phyloP scores from a whole-genome alignment of 148 eudicot species.

The Camellia lanceoleosa region DNA sequence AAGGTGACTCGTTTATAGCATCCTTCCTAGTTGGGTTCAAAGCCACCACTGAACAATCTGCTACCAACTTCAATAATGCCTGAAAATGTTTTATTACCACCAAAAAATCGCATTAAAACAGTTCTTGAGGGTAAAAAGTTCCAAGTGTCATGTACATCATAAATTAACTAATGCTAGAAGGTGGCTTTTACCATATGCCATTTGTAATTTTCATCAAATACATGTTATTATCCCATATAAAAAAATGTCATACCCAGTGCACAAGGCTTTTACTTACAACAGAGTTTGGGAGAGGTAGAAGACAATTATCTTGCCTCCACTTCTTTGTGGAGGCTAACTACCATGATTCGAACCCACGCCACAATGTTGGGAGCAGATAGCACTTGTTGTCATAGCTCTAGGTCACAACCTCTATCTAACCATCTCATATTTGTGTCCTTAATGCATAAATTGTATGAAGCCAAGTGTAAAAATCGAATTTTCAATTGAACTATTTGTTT shows the following conservation, averaged over 20 bases:
- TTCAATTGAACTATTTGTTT: not conserved
- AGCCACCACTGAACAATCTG: constrained; percentile 69
- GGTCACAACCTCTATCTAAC: too few species aligned
- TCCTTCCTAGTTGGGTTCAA: constrained; percentile 76
- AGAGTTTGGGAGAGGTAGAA: too few species aligned
- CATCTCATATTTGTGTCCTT: too few species aligned
- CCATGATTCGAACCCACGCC: too few species aligned
- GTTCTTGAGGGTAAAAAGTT: not conserved
- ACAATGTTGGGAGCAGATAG: too few species aligned
- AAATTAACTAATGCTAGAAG: not conserved
- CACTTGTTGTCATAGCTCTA: too few species aligned
- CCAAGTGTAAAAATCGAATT: too few species aligned
- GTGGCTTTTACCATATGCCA: not conserved
- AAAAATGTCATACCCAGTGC: too few species aligned
- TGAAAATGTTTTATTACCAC: constrained; percentile 26
- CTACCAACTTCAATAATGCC: constrained; percentile 83
- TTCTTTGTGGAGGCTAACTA: too few species aligned
- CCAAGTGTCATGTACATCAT: not conserved
- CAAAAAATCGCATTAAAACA: not conserved
- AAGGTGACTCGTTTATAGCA: constrained; percentile 77
- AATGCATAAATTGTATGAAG: too few species aligned
- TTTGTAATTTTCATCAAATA: not conserved
- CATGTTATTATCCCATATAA: not conserved
- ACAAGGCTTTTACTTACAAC: too few species aligned
- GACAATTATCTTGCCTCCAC: too few species aligned